Evolutionary conservation across 139 green algal genomes (phyloP), one percentile per base, ranked within the genome.

Genomic region (Eudorina sp.): DNA sequence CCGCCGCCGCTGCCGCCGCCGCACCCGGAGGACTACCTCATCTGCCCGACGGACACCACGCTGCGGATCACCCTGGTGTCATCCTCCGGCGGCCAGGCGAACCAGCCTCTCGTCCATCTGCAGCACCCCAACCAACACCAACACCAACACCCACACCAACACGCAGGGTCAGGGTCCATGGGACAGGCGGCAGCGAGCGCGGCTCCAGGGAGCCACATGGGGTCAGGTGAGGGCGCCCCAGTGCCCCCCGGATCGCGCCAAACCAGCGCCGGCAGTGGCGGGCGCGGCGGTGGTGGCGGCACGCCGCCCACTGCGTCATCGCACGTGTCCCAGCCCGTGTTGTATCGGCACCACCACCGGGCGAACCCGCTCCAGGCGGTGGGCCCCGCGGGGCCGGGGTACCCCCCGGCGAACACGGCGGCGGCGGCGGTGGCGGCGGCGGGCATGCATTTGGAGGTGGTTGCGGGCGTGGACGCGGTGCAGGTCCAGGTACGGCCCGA

Each of bases 401-500:
- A 40, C 14, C 40, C 27, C 19, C 13, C 73, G n/a, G 27, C 43
- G 29, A 27, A 3, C 11, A 27, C 45, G 45, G 45, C 73, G 29
- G 3, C n/a, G 2, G 80, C 51, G 41, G 11, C 27, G 40, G 79
- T 53, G 53, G 25, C 76, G 31, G 25, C 34, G 72, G n/a, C 46
- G 27, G 64, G 66, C 82, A 77, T 29, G 41, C 64, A 70, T 27
- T 14, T 93, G 40, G 89, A 94, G 76, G 89, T 94, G 29, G 48
- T 92, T 60, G 73, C 87, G 13, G 89, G 91, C 4, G 68, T 66
- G n/a, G 45, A 89, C 8, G 58, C 85, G 18, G 80, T 93, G 0
- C n/a, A 89, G 38, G 25, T 94, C 66, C 90, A 93, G 89, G 25
- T 96, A 2, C 87, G 84, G 77, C 53, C 53, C 18, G 72, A 85